Evolutionary conservation across 2,329 filamentous ascomycete species (phyloP).

Genomic region (Cladobotryum mycophilum): DNA sequence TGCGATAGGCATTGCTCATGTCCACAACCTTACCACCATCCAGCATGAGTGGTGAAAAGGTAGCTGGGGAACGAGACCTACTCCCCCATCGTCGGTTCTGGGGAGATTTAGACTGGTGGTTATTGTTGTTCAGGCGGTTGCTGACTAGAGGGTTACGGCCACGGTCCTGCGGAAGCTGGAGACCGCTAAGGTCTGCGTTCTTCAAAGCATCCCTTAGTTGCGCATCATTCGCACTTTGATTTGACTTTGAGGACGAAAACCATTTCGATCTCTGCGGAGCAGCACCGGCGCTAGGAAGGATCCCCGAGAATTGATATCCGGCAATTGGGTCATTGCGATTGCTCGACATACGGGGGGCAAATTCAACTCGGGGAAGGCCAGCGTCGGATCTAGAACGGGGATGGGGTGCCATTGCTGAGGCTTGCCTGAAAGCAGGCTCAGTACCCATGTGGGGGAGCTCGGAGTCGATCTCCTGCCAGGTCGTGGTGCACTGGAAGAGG

Average conservation of each 20-base stretch:
- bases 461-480: conserved; percentile 28
- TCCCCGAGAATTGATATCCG: conserved; percentile 57
- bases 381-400: conserved; percentile 53
- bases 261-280: conserved; percentile 46
- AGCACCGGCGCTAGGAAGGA: conserved; percentile 42
- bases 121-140: conserved; percentile 23
- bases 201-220: conserved; percentile 44
- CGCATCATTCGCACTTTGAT: conserved; percentile 23
- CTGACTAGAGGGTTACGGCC: conserved; percentile 36
- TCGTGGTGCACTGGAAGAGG: conserved; percentile 23
- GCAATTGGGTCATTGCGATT: conserved; percentile 38
- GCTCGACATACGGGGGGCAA: conserved; percentile 29
- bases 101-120: conserved; percentile 47
- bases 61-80: conserved; percentile 33
- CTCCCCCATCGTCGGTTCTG: conserved; percentile 37
- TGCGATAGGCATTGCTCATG: conserved; percentile 62
- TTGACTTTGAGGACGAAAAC: conserved; percentile 30
- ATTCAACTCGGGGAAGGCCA: conserved; percentile 40
- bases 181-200: conserved; percentile 42
- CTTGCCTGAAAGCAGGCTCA: conserved; percentile 16
- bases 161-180: conserved; percentile 43
- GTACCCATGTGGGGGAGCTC: conserved; percentile 21
- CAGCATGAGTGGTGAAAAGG: conserved; percentile 36
- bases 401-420: conserved; percentile 23
- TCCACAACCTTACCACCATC: conserved; percentile 59